phyloP scores from a whole-genome alignment of 1,284 basidiomycete species.

The Phaffia rhodozyma region DNA sequence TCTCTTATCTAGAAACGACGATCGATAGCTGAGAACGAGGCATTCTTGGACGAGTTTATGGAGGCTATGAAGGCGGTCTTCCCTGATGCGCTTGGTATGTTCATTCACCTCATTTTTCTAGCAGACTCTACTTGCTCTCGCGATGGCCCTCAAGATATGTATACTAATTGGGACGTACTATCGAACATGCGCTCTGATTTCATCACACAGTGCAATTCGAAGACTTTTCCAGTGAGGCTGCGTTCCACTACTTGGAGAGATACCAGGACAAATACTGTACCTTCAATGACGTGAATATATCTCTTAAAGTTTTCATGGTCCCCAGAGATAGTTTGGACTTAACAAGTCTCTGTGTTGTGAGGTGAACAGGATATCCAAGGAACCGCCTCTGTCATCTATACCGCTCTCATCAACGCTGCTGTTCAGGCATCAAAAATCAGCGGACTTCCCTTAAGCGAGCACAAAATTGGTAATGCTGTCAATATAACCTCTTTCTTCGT shows the following conservation, averaged over 20 bases:
- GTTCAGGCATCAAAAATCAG: constrained; percentile 60
- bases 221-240: constrained; percentile 78
- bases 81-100: constrained; percentile 49
- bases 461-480: constrained; percentile 72
- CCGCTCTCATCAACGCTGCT: constrained; percentile 81
- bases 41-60: constrained; percentile 93
- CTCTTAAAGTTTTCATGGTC: constrained; percentile 11
- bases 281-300: constrained; percentile 72
- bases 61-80: constrained; percentile 56
- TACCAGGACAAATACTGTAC: constrained; percentile 63
- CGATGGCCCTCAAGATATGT: constrained; percentile 14
- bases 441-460: constrained; percentile 54
- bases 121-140: background rate
- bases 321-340: background rate
- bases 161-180: too few relatives aligned
- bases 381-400: constrained; percentile 81
- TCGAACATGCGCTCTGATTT: constrained; percentile 18
- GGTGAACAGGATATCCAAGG: constrained; percentile 41
- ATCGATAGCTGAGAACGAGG: constrained; percentile 28
- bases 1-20: background rate
- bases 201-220: constrained; percentile 69
- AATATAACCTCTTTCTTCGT: background rate
- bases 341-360: background rate
- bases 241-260: constrained; percentile 65
- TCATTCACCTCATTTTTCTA: background rate